Evolutionary conservation across 2,329 filamentous ascomycete species (phyloP).

Genomic region (Penicillium sumatraense): DNA sequence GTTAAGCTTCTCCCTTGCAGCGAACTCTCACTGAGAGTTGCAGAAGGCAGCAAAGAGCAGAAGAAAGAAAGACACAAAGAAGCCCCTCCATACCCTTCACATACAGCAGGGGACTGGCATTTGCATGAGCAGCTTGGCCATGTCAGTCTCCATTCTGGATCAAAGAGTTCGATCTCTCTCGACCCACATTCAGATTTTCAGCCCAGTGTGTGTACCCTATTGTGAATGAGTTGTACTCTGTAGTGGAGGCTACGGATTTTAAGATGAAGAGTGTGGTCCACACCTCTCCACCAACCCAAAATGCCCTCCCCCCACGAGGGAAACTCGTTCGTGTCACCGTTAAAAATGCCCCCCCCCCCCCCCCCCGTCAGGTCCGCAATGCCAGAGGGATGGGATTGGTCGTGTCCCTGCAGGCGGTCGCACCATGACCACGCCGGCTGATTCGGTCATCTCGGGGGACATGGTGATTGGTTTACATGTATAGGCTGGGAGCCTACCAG

Average conservation of each 20-base stretch:
- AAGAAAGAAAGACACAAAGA: background rate
- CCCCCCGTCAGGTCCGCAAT: background rate
- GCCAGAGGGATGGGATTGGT: background rate
- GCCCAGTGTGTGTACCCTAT: too few relatives aligned
- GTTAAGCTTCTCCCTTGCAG: background rate
- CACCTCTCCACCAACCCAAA: conserved; percentile 6
- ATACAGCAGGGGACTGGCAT: background rate
- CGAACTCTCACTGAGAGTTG: background rate
- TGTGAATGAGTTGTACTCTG: too few relatives aligned
- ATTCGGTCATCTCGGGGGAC: conserved; percentile 6
- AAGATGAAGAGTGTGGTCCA: background rate
- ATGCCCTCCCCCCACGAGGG: background rate
- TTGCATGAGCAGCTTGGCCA: background rate
- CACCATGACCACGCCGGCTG: conserved; percentile 18
- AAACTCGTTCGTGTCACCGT: conserved; percentile 2
- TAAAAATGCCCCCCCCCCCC: too few relatives aligned
- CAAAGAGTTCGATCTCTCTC: background rate
- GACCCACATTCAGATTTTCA: background rate
- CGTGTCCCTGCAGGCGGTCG: conserved; percentile 15
- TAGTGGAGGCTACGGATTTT: conserved; percentile 1
- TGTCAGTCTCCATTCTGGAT: background rate
- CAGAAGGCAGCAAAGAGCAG: background rate
- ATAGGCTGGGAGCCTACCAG: conserved; percentile 2
- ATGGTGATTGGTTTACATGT: conserved; percentile 19
- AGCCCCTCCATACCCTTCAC: background rate